Evolutionary conservation across 148 eudicot genomes (phyloP), one percentile per base, ranked within the genome.

Genomic region (Amaranthus cruentus): DNA sequence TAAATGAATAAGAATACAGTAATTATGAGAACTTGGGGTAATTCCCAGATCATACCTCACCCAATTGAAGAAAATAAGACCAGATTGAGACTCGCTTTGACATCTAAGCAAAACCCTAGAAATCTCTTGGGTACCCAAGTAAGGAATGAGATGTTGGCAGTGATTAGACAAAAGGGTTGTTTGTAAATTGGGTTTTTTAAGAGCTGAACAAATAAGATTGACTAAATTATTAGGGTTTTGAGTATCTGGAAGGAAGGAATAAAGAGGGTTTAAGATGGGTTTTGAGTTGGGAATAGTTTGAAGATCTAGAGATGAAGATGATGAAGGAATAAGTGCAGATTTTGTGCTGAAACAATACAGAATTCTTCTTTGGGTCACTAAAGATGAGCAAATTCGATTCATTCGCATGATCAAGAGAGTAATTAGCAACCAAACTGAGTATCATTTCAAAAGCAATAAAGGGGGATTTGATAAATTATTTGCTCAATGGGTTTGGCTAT

Each of bases 81-180:
- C 91, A 69, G 79, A 70, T 11, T 65, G 69, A 69, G 87, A 83
- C 67, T 94, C 90, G 72, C 88, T 84, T 76, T 94, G 98, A 78
- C 93, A 91, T 79, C 97, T 85, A 51, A 94, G 80, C 85, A 94
- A 80, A 69, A 94, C 82, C 81, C 88, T 86, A 3, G 96, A 89
- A 44, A 91, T 84, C 72, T 91, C 89, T 48, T 38, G 67, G 62
- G 72, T 72, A 55, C 90, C 88, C 84, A 91, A 62, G 68, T 84
- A 88, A 75, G 88, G 84, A 77, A 89, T 75, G 0, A 90, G 75
- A 76, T 82, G 80, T 42, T 81, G 79, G 55, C 84, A 59, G n/a
- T 84, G 79, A 62, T 82, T 69, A 14, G 53, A 71, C 78, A 60
- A 65, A 71, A 72, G 59, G 62, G 79, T 46, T 67, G 47, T 62